These are phyloP conservation scores for Gypsophila paniculata DNA, from an alignment of 179 eudicot species.

Conservation along the genomic window DNA sequence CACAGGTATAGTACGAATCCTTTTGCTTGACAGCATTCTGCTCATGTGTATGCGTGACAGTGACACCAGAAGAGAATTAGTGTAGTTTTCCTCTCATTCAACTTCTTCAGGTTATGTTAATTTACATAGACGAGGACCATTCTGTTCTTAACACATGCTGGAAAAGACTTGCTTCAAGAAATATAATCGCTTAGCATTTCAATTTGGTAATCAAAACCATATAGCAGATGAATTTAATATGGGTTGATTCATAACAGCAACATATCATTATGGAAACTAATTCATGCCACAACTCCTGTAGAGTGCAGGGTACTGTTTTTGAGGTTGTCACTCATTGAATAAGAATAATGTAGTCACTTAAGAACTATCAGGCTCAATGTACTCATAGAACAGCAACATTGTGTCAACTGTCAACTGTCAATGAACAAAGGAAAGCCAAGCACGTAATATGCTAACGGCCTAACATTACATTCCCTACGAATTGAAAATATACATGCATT, in stretches of 20 bases:
- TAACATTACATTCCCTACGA: background rate
- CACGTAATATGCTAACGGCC: background rate
- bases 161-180: background rate
- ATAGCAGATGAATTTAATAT: background rate
- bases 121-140: background rate
- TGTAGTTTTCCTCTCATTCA: background rate
- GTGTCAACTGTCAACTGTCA: background rate
- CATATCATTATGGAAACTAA: background rate
- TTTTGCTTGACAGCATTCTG: slow-evolving; percentile 4
- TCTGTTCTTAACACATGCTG: background rate
- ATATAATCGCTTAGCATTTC: background rate
- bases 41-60: background rate
- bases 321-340: slow-evolving; percentile 11
- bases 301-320: background rate
- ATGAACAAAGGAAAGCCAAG: background rate
- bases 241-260: background rate
- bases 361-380: background rate
- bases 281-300: slow-evolving; percentile 2
- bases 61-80: background rate
- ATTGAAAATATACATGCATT: background rate
- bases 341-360: background rate
- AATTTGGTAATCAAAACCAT: background rate
- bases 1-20: background rate
- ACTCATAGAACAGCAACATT: background rate
- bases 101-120: background rate